Evolutionary conservation across 352 stramenopile species (phyloP).

Genomic region (Chrysophaeum taylorii): DNA sequence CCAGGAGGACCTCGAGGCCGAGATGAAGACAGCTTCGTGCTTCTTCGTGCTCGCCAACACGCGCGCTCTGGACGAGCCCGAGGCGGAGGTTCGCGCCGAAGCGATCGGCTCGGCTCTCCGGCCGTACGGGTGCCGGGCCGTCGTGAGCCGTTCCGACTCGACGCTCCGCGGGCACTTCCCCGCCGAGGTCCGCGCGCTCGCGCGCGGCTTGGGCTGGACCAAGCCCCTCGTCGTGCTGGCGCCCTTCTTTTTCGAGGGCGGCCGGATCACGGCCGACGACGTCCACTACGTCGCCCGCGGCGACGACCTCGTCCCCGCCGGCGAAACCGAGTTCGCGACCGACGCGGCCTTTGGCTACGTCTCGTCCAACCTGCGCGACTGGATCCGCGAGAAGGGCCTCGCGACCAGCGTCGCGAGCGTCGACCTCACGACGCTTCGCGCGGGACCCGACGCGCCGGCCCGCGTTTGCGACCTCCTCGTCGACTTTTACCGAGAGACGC

Average conservation of each 20-base stretch:
- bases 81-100: conserved; percentile 16
- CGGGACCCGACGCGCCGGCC: not conserved
- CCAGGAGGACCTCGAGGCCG: conserved; percentile 23
- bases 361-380: conserved; percentile 32
- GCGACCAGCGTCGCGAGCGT: conserved; percentile 6
- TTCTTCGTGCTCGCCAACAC: conserved; percentile 35
- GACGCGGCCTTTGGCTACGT: conserved; percentile 39
- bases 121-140: conserved; percentile 11
- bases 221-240: conserved; percentile 27
- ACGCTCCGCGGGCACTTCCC: conserved; percentile 42
- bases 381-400: conserved; percentile 35
- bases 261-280: conserved; percentile 32
- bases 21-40: conserved; percentile 22
- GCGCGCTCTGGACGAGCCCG: conserved; percentile 17
- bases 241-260: conserved; percentile 37
- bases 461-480: not conserved
- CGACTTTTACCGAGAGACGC: too few species aligned
- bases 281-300: conserved; percentile 32
- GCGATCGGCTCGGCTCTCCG: conserved; percentile 23
- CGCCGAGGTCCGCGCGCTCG: conserved; percentile 32
- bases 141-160: conserved; percentile 36
- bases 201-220: conserved; percentile 27
- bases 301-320: conserved; percentile 29
- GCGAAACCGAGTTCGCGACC: conserved; percentile 36
- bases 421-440: not conserved